Evolutionary conservation across 1,139 yeast species (phyloP).

Genomic region (Blastobotrys aristatus): DNA sequence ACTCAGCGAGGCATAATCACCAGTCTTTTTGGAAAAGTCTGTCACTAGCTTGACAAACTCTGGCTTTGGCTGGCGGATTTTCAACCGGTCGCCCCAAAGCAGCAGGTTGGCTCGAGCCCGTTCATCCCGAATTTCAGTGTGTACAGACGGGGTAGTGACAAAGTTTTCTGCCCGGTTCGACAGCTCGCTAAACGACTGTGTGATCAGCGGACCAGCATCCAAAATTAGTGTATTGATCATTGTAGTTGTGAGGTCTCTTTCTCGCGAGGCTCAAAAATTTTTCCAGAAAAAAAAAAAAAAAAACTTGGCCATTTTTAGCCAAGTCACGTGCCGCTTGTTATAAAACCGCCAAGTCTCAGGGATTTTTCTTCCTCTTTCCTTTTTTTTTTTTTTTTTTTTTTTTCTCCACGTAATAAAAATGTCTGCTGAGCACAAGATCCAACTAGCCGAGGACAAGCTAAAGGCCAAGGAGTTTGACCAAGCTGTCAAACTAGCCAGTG

Average conservation of each 20-base stretch:
- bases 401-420: neutral
- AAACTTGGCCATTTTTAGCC: neutral
- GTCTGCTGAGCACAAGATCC: constrained; percentile 7
- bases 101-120: constrained; percentile 71
- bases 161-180: constrained; percentile 64
- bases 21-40: constrained; percentile 79
- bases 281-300: neutral
- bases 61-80: constrained; percentile 66
- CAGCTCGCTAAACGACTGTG: constrained; percentile 73
- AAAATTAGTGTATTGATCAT: constrained; percentile 50
- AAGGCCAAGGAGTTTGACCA: constrained; percentile 35
- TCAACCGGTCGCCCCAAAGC: constrained; percentile 59
- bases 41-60: constrained; percentile 60
- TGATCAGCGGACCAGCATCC: constrained; percentile 93
- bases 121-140: constrained; percentile 80
- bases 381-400: neutral
- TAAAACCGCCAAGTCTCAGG: neutral
- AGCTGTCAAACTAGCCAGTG: constrained; percentile 37
- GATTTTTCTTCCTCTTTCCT: neutral
- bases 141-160: constrained; percentile 90
- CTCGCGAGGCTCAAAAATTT: neutral
- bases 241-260: constrained; percentile 7
- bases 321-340: too few species aligned
- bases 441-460: constrained; percentile 32
- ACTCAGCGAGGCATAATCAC: constrained; percentile 85